Conservation (phyloP, 352 stramenopile species). For the Discostella stelligera region DNA sequence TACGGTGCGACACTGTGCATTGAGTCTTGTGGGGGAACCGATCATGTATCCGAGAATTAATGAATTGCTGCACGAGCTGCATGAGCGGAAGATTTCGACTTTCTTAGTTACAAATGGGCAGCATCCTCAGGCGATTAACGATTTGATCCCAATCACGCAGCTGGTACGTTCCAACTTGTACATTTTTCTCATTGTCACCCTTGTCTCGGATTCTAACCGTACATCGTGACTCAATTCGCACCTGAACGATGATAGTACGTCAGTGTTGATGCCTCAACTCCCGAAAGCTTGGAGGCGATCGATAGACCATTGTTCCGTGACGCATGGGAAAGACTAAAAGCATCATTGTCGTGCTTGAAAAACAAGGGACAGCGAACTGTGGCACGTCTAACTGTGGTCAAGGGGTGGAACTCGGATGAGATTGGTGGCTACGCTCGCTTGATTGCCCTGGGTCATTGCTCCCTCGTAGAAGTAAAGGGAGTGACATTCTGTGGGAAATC, state of each 20-base stretch:
- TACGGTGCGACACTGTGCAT: slow-evolving; percentile 93
- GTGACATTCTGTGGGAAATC: slow-evolving; percentile 98
- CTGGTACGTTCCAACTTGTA: slow-evolving; percentile 58
- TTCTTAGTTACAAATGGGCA: slow-evolving; percentile 99
- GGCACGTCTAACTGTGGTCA: slow-evolving; percentile 96
- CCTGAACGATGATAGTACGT: slow-evolving; percentile 85
- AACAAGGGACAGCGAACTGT: slow-evolving; percentile 94
- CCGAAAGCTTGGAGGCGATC: slow-evolving; percentile 93
- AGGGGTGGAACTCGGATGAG: slow-evolving; percentile 97
- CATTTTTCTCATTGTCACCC: not conserved
- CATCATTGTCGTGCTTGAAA: slow-evolving; percentile 89
- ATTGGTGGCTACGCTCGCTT: slow-evolving; percentile 93
- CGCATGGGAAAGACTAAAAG: slow-evolving; percentile 94
- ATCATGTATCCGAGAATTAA: slow-evolving; percentile 99
- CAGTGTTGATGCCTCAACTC: slow-evolving; percentile 95
- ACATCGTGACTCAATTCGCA: not conserved
- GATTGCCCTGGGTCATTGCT: slow-evolving; percentile 82
- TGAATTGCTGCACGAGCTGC: slow-evolving; percentile 93
- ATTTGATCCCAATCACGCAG: slow-evolving; percentile 95
- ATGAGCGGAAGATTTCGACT: slow-evolving; percentile 92
- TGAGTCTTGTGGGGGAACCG: slow-evolving; percentile 96
- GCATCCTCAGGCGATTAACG: slow-evolving; percentile 95
- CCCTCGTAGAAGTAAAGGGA: slow-evolving; percentile 89
- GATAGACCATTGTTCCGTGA: slow-evolving; percentile 96
- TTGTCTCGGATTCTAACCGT: not conserved